These are phyloP conservation scores for Naganishia kalamii DNA, from an alignment of 768 basidiomycete species.

Conservation along the genomic window DNA sequence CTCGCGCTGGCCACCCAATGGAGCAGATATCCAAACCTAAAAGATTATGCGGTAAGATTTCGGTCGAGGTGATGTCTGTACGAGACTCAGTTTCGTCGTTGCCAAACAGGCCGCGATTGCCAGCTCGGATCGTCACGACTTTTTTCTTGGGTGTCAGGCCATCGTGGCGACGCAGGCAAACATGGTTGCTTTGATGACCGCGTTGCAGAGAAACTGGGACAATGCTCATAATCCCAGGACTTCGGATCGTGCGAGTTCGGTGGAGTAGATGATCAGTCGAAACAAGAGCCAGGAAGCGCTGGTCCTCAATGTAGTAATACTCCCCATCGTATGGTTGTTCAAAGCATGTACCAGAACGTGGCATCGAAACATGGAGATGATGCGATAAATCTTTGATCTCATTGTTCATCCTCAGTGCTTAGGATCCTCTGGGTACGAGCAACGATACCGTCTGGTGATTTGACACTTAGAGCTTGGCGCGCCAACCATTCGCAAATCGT, in stretches of 20 bases:
- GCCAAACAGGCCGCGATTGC: constrained; percentile 20
- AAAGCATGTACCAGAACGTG: too few species aligned
- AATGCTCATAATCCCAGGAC: constrained; percentile 19
- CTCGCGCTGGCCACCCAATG: constrained; percentile 3
- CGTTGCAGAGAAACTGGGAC: constrained; percentile 10
- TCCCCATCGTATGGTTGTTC: too few species aligned
- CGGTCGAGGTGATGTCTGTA: neutral
- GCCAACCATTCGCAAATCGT: too few species aligned
- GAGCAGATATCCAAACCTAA: constrained; percentile 18
- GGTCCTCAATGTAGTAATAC: too few species aligned
- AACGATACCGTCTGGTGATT: too few species aligned
- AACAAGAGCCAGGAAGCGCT: neutral
- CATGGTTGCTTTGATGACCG: neutral
- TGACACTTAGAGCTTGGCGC: too few species aligned
- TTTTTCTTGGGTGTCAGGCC: neutral
- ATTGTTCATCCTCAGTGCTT: too few species aligned
- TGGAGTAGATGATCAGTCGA: neutral
- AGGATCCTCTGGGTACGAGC: too few species aligned
- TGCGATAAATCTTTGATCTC: too few species aligned
- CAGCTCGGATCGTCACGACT: constrained; percentile 16
- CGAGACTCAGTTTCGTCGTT: neutral
- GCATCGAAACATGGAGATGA: too few species aligned
- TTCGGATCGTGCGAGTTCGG: neutral
- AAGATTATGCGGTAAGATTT: constrained; percentile 17
- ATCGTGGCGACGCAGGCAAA: neutral